phyloP scores from a whole-genome alignment of 163 green algal species.

The Prototheca cutis region DNA sequence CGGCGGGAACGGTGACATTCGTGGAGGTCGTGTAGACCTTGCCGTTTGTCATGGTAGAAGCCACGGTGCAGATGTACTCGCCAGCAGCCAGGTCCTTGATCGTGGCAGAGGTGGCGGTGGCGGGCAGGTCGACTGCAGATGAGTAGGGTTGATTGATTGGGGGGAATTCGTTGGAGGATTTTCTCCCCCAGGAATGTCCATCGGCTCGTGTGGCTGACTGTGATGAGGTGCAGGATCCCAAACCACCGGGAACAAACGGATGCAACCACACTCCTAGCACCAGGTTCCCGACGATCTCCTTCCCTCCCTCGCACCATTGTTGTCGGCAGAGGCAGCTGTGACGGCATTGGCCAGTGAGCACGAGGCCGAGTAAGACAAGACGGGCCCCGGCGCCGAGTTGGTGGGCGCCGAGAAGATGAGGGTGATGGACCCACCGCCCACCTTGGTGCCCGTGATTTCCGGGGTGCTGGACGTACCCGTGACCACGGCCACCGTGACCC shows the following conservation, averaged over 20 bases:
- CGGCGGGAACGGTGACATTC: constrained; percentile 6
- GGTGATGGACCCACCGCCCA: not conserved
- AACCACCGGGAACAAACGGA: too few species aligned
- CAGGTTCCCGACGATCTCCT: not conserved
- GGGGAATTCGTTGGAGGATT: too few species aligned
- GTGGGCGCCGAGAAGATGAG: constrained; percentile 1
- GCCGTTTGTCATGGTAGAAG: not conserved
- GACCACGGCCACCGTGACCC: not conserved
- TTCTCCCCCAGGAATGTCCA: too few species aligned
- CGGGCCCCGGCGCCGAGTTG: not conserved
- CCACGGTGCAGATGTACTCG: constrained; percentile 12
- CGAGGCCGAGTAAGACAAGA: not conserved
- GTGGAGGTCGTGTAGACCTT: not conserved
- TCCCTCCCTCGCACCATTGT: not conserved
- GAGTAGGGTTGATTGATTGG: too few species aligned
- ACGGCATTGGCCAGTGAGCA: constrained; percentile 1
- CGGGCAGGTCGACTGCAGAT: constrained; percentile 4
- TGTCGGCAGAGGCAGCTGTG: not conserved
- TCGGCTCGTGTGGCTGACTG: too few species aligned
- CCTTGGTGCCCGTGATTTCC: not conserved
- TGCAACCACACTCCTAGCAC: too few species aligned
- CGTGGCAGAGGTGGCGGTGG: not conserved
- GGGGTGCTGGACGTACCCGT: not conserved
- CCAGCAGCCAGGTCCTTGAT: constrained; percentile 4
- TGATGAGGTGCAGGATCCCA: too few species aligned